phyloP scores from a whole-genome alignment of 345 rosid genomes.

The Ceriops tagal region DNA sequence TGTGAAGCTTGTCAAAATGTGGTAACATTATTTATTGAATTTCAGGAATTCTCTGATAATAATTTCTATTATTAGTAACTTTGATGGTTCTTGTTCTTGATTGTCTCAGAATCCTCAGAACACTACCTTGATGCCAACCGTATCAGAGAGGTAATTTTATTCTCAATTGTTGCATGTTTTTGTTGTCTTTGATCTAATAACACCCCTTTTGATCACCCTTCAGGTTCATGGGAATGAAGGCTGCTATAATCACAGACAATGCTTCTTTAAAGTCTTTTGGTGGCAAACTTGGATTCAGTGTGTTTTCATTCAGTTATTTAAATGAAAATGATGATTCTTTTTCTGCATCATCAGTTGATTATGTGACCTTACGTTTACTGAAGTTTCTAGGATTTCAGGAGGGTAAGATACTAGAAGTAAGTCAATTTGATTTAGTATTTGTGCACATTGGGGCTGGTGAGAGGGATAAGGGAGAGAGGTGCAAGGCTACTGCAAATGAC shows the following conservation, averaged over 20 bases:
- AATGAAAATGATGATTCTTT: slow-evolving; percentile 23
- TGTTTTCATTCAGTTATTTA: slow-evolving; percentile 33
- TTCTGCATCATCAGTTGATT: slow-evolving; percentile 25
- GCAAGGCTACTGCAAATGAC: slow-evolving; percentile 18
- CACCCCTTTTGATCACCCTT: slow-evolving; percentile 7
- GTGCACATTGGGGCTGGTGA: slow-evolving; percentile 59
- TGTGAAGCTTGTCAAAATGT: slow-evolving; percentile 34
- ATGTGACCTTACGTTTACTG: slow-evolving; percentile 38
- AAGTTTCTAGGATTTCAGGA: slow-evolving; percentile 65
- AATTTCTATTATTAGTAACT: not conserved
- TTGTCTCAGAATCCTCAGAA: slow-evolving; percentile 32
- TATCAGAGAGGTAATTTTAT: slow-evolving; percentile 54
- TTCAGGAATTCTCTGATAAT: not conserved
- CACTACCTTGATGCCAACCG: slow-evolving; percentile 27
- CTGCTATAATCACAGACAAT: slow-evolving; percentile 56
- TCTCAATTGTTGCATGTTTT: not conserved
- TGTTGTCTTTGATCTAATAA: not conserved
- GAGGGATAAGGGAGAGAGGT: slow-evolving; percentile 14
- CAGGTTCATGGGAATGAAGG: slow-evolving; percentile 88
- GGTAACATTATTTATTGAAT: slow-evolving; percentile 34
- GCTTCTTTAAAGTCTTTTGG: slow-evolving; percentile 47
- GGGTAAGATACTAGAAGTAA: slow-evolving; percentile 44
- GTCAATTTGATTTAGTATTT: slow-evolving; percentile 61
- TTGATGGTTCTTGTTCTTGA: slow-evolving; percentile 18
- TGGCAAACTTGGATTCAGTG: slow-evolving; percentile 49